Percentiles rank a stretch among this genome's conserved stretches.
Conservation (phyloP, 169 alveolate genomes). For the Amoebophrya sp. region DNA sequence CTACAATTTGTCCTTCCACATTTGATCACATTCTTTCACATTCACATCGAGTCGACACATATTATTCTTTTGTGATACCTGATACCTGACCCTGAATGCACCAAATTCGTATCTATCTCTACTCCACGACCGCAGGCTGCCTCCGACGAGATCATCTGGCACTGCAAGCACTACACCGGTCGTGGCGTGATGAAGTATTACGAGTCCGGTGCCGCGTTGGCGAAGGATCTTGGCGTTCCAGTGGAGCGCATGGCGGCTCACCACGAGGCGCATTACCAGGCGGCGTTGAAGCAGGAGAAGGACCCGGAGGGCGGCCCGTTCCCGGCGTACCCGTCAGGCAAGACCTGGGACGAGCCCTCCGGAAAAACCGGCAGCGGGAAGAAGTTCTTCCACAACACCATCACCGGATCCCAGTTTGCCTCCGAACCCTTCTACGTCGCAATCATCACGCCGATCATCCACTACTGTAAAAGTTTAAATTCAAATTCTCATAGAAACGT, state of each 20-base stretch:
- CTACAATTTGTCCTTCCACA: no score
- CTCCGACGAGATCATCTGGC: slow-evolving; percentile 19
- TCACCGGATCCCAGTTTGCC: slow-evolving; percentile 20
- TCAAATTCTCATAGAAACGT: neutral
- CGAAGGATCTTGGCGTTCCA: slow-evolving; percentile 15
- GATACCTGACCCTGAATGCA: no score
- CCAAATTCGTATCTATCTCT: no score
- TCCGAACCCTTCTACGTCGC: slow-evolving; percentile 37
- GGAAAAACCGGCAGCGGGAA: slow-evolving; percentile 21
- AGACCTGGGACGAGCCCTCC: slow-evolving; percentile 27
- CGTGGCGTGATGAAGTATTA: slow-evolving; percentile 19
- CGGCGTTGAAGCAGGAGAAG: slow-evolving; percentile 10
- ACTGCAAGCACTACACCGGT: slow-evolving; percentile 22
- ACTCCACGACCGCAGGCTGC: no score
- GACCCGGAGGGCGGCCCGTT: slow-evolving; percentile 22
- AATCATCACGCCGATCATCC: slow-evolving; percentile 39
- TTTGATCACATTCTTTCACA: no score
- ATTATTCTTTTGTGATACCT: no score
- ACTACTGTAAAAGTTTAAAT: slow-evolving; percentile 22
- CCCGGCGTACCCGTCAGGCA: slow-evolving; percentile 22
- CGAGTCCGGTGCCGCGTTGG: slow-evolving; percentile 12
- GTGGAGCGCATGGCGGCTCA: slow-evolving; percentile 14
- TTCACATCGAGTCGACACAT: no score
- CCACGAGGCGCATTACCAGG: slow-evolving; percentile 28
- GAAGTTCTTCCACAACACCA: slow-evolving; percentile 29